These are phyloP conservation scores for Chernovozyma sophiae-reginae DNA, from an alignment of 1,139 yeast genomes.

Conservation along the genomic window DNA sequence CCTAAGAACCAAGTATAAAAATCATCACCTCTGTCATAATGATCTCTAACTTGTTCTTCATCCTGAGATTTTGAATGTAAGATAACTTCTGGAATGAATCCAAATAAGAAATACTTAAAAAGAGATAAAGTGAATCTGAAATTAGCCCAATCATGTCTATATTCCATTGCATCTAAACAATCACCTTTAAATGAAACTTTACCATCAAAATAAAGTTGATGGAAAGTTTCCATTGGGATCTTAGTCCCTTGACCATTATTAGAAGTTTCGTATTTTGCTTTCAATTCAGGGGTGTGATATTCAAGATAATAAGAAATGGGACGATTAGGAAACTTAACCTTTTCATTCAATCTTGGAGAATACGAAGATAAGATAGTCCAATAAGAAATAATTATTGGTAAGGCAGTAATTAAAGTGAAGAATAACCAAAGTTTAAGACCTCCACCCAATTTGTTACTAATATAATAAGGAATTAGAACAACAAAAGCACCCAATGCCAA, in stretches of 20 bases:
- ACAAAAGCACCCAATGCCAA: constrained; percentile 48
- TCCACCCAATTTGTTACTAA: constrained; percentile 65
- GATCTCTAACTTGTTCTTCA: constrained; percentile 94
- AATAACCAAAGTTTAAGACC: constrained; percentile 68
- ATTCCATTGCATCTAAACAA: constrained; percentile 77
- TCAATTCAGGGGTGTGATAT: constrained; percentile 73
- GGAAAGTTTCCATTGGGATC: constrained; percentile 92
- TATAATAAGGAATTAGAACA: constrained; percentile 59
- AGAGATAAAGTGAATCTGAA: constrained; percentile 75
- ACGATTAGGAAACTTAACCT: constrained; percentile 68
- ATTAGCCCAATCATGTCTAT: constrained; percentile 87
- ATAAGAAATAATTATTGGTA: constrained; percentile 75
- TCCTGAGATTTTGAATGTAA: constrained; percentile 91
- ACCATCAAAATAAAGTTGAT: constrained; percentile 77
- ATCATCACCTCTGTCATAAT: constrained; percentile 95
- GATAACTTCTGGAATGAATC: constrained; percentile 91
- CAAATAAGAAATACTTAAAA: constrained; percentile 77
- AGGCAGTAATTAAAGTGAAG: constrained; percentile 45
- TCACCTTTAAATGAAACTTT: constrained; percentile 89
- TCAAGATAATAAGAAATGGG: constrained; percentile 79
- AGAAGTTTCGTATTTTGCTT: constrained; percentile 56
- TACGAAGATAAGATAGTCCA: constrained; percentile 77
- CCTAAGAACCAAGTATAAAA: constrained; percentile 93
- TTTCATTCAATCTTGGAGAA: constrained; percentile 80
- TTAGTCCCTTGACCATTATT: constrained; percentile 60